phyloP scores from a whole-genome alignment of 2,329 filamentous ascomycete genomes.

The Corniculantispora saksenae region DNA sequence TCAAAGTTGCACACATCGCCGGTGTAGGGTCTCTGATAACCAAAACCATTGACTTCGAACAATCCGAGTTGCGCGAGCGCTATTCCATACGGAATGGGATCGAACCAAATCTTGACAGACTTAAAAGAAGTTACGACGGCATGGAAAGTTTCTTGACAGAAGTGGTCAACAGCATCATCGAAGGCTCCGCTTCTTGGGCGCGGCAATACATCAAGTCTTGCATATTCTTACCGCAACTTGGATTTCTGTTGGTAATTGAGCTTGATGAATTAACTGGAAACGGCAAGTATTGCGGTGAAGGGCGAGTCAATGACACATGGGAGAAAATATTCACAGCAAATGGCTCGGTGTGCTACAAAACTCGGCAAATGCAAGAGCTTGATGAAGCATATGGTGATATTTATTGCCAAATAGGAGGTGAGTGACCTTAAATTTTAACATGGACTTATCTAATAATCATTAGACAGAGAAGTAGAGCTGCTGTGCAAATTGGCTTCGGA shows the following conservation, averaged over 20 bases:
- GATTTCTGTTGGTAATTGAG: slow-evolving; percentile 81
- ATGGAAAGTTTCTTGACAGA: slow-evolving; percentile 72
- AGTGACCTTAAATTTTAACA: slow-evolving; percentile 24
- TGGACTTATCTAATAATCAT: slow-evolving; percentile 29
- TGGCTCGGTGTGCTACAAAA: slow-evolving; percentile 81
- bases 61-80: slow-evolving; percentile 68
- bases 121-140: slow-evolving; percentile 77
- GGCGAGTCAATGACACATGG: slow-evolving; percentile 63
- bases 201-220: slow-evolving; percentile 65
- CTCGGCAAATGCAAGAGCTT: slow-evolving; percentile 74
- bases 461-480: slow-evolving; percentile 87
- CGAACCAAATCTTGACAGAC: slow-evolving; percentile 71
- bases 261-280: slow-evolving; percentile 48
- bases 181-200: slow-evolving; percentile 61
- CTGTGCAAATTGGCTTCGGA: slow-evolving; percentile 73
- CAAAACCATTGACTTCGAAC: slow-evolving; percentile 77
- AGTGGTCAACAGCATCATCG: slow-evolving; percentile 64
- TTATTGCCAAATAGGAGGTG: slow-evolving; percentile 80
- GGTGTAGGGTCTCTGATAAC: slow-evolving; percentile 55
- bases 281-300: slow-evolving; percentile 64
- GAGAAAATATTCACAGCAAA: slow-evolving; percentile 74
- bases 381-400: slow-evolving; percentile 83
- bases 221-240: slow-evolving; percentile 87
- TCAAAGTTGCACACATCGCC: not conserved
- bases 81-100: slow-evolving; percentile 73